A percentile compares a stretch with the other conserved stretches of the same genome.
Conservation (phyloP, 257 asterid species). For the Nyctanthes arbortristis region DNA sequence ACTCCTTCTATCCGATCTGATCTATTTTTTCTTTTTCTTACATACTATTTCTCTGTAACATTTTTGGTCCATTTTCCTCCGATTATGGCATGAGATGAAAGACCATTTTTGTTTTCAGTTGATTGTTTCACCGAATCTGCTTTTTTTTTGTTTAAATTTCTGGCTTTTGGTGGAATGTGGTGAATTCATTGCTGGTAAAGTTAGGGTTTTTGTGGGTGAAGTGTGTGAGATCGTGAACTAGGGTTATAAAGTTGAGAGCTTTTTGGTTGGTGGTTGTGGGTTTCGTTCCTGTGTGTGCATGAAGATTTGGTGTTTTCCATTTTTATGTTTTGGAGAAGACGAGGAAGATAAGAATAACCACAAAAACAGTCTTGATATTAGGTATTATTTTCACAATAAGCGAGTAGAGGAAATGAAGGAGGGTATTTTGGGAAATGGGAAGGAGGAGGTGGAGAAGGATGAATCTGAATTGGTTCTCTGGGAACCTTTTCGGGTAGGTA, state of each 20-base stretch:
- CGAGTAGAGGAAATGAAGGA: constrained; percentile 35
- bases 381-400: constrained; percentile 15
- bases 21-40: constrained; percentile 35
- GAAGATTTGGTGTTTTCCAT: constrained; percentile 80
- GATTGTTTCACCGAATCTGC: neutral
- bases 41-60: constrained; percentile 19
- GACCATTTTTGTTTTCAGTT: constrained; percentile 1
- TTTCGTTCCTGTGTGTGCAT: constrained; percentile 54
- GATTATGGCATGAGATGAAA: neutral
- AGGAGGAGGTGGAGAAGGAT: constrained; percentile 53
- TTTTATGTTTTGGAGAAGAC: constrained; percentile 67
- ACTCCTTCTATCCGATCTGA: constrained; percentile 52
- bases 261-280: constrained; percentile 1
- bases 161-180: constrained; percentile 28
- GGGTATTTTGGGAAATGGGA: constrained; percentile 43
- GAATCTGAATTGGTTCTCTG: constrained; percentile 45
- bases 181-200: constrained; percentile 21
- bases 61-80: constrained; percentile 4
- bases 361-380: constrained; percentile 5
- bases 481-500: constrained; percentile 22
- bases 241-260: constrained; percentile 40
- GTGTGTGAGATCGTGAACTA: constrained; percentile 45
- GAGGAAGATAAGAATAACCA: constrained; percentile 36
- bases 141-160: constrained; percentile 16
- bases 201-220: constrained; percentile 31